Evolutionary conservation across 2,329 filamentous ascomycete species (phyloP).

Genomic region (Ascochyta lentis): DNA sequence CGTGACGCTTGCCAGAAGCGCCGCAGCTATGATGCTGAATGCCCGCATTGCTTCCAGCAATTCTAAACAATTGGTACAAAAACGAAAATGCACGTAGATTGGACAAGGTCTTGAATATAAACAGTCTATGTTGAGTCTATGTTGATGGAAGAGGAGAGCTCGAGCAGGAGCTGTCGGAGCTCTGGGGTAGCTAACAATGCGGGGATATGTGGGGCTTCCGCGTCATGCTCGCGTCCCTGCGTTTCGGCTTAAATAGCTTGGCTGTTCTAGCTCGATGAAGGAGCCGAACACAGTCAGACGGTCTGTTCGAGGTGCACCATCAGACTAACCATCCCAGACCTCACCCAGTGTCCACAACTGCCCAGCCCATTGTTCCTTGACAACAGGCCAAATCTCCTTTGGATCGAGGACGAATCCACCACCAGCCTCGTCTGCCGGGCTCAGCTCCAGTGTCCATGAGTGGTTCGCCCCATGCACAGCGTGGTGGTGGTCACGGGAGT

Average conservation of each 20-base stretch:
- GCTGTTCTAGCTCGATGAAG: too few relatives aligned
- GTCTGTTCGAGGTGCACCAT: too few relatives aligned
- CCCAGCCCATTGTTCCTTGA: slow-evolving; percentile 56
- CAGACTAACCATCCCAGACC: slow-evolving; percentile 18
- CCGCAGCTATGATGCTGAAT: slow-evolving; percentile 27
- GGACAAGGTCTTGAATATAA: not conserved
- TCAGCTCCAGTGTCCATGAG: slow-evolving; percentile 56
- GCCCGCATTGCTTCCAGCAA: slow-evolving; percentile 35
- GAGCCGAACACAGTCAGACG: too few relatives aligned
- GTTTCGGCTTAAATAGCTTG: not conserved
- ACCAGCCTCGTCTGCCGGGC: slow-evolving; percentile 50
- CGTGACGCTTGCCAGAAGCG: slow-evolving; percentile 52
- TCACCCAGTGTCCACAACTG: slow-evolving; percentile 31
- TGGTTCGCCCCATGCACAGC: slow-evolving; percentile 51
- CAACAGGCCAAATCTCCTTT: slow-evolving; percentile 54
- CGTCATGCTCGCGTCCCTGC: slow-evolving; percentile 10
- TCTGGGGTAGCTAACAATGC: slow-evolving; percentile 18
- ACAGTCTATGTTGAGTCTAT: not conserved
- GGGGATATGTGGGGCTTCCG: slow-evolving; percentile 12
- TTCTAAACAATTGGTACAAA: not conserved
- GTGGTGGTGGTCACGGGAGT: slow-evolving; percentile 53
- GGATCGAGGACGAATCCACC: slow-evolving; percentile 58
- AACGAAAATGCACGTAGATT: not conserved
- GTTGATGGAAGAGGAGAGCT: not conserved
- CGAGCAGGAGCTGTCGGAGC: slow-evolving; percentile 2